Base-by-base conservation (phyloP, 2,329 filamentous ascomycete genomes). In the Colletotrichum echinochloae region DNA sequence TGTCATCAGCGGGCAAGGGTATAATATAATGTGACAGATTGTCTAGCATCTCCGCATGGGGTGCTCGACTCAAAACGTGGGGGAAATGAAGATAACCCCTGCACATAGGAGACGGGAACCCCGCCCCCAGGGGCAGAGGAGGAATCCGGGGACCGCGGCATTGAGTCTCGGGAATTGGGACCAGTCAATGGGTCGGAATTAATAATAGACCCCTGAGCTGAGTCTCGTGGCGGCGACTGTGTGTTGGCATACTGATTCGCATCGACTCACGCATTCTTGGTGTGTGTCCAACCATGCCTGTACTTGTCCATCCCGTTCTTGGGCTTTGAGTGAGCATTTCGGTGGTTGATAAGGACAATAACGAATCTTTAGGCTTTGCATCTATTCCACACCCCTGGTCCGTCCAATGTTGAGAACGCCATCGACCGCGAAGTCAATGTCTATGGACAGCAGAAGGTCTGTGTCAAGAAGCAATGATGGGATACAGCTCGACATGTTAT, bases 141-240 rank as follows among this genome's bases (percentile, higher is more conserved):
- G 7, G 35, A 57, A 54, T 68, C 65, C 65, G 65, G 65, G 65
- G 65, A 11, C 9, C n/a, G 44, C 65, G 65, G 65, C 60, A 68
- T 26, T 46, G 60, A 35, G 35, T 28, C 37, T 65, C 65, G 65
- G 60, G 52, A 65, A 46, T 4, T 20, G 30, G 52, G 23, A 28
- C 65, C 60, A 64, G 33, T 65, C 20, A 44, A 48, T 20, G 5
- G 11, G 20, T 35, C 9, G 59, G 16, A 41, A 64, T 67, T 57
- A 33, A 20, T 44, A 64, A 67, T 67, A 39, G 7, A n/a, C 30
- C 16, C 48, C 1, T 28, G 7, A 48, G 57, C 12, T 33, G 39
- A 23, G 33, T 28, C 48, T 62, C 28, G 23, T 35, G 14, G 9
- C n/a, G 20, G 9, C 28, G 23, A 57, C 65, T 33, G 16, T 16